phyloP scores from a whole-genome alignment of 495 filamentous ascomycete species.

The Penicillium nucicola region DNA sequence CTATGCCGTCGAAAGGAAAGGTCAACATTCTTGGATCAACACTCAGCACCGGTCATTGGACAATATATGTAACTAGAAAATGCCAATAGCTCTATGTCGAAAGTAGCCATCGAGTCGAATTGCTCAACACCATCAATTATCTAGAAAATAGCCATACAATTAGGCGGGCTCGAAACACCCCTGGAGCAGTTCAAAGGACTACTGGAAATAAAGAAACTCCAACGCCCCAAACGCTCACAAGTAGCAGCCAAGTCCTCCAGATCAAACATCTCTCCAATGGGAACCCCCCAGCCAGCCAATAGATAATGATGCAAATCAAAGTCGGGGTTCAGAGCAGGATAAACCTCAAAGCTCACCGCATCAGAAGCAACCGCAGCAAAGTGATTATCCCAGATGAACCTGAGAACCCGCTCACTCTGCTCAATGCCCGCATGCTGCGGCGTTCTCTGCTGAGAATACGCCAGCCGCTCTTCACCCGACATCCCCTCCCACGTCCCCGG shows the following conservation, averaged over 20 bases:
- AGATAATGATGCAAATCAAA: conserved; percentile 63
- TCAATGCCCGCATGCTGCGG: conserved; percentile 57
- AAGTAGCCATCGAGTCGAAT: no score
- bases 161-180: conserved; percentile 46
- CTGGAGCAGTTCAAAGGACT: conserved; percentile 54
- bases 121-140: background rate
- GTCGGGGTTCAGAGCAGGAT: conserved; percentile 49
- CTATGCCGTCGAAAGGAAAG: no score
- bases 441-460: conserved; percentile 37
- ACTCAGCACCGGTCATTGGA: no score
- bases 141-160: conserved; percentile 48
- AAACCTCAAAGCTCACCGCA: conserved; percentile 64
- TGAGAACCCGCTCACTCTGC: conserved; percentile 62
- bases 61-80: no score
- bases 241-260: conserved; percentile 52
- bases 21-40: no score
- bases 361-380: conserved; percentile 66
- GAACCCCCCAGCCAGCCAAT: conserved; percentile 63
- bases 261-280: conserved; percentile 67
- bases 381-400: conserved; percentile 68
- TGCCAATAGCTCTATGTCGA: no score
- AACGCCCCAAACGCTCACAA: conserved; percentile 54
- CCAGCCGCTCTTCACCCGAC: conserved; percentile 34
- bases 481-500: conserved; percentile 40
- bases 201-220: conserved; percentile 71